Percentiles rank a stretch among this genome's conserved stretches.
Conservation (phyloP, 129 eudicot species). For the Scalesia atractyloides region DNA sequence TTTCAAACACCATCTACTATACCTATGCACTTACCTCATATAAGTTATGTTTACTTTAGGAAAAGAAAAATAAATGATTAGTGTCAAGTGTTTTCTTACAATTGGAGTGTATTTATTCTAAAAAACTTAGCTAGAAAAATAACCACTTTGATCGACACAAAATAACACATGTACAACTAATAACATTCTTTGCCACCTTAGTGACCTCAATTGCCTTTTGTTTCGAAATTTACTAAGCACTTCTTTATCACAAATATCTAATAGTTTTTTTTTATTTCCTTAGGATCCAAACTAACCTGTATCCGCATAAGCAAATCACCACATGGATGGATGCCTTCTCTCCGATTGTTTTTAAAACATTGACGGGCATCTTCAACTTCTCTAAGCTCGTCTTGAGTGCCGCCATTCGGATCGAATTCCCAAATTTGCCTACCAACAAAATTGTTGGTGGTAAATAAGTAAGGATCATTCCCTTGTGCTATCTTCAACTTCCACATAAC, state of each 20-base stretch:
- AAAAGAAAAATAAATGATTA: neutral
- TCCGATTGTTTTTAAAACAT: slow-evolving; percentile 32
- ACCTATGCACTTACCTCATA: too few relatives aligned
- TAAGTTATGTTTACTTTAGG: neutral
- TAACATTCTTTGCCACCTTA: neutral
- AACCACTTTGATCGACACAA: neutral
- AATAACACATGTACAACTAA: neutral
- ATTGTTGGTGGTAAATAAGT: slow-evolving; percentile 65
- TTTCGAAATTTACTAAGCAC: neutral
- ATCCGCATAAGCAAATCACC: slow-evolving; percentile 69
- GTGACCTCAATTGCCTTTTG: neutral
- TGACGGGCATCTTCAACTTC: slow-evolving; percentile 58
- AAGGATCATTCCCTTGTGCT: slow-evolving; percentile 72
- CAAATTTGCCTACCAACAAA: slow-evolving; percentile 73
- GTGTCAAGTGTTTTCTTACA: neutral
- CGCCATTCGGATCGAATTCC: slow-evolving; percentile 68
- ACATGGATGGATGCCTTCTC: slow-evolving; percentile 56
- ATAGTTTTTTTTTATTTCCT: neutral
- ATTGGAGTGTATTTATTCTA: neutral
- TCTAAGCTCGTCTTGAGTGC: slow-evolving; percentile 47
- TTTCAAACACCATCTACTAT: neutral
- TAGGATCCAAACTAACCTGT: slow-evolving; percentile 43
- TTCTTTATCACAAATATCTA: neutral
- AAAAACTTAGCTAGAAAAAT: neutral
- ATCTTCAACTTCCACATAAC: slow-evolving; percentile 69